Base-by-base conservation (phyloP, 1,139 yeast genomes). In the Diutina neorugosa region DNA sequence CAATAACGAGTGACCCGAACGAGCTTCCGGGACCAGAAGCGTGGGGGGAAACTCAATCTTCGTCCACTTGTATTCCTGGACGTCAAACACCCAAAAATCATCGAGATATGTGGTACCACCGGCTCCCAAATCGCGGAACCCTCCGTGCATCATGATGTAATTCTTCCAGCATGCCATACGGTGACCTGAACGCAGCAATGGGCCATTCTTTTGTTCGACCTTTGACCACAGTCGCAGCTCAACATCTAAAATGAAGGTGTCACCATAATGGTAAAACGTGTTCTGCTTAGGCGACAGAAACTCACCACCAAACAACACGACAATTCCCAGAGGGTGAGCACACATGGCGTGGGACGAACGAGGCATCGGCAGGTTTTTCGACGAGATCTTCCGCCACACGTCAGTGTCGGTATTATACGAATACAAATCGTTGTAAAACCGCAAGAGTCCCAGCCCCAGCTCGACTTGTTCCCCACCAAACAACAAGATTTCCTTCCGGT, bases 271-370 rank as follows among this genome's bases (percentile, higher is more conserved):
- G 66, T 93, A 94, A 66, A 93, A 93, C 0, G 97, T 89, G 52
- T 90, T 83, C 67, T 93, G 98, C 63, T 91, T 93, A 2, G 98
- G 98, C 7, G 96, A 87, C 1, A 97, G 88, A 62, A 93, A 93
- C 67, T 93, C 98, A 59, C 98, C 98, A 53, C 98, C 98, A 70
- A 89, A 93, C 74, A 93, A 69, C 56, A 93, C 69, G 25, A 88
- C 77, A 1, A 90, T 70, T 8, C 98, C 98, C 2, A 91, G 82
- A 1, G 97, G 96, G 66, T 93, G 98, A 0, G 89, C 85, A 59
- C 93, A 84, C 90, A 90, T 86, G 2, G 96, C 87, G 62, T 94
- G 97, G 0, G 97, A 90, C 1, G 96, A 87, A 58, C 98, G 73
- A 1, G 97, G 96, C 63, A 91, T 77, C 12, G 98, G 98, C 0